Percentiles rank a stretch among this genome's conserved stretches.
These are phyloP conservation scores for Elongisporangium anandrum DNA, from an alignment of 352 stramenopile genomes.

Conservation along the genomic window DNA sequence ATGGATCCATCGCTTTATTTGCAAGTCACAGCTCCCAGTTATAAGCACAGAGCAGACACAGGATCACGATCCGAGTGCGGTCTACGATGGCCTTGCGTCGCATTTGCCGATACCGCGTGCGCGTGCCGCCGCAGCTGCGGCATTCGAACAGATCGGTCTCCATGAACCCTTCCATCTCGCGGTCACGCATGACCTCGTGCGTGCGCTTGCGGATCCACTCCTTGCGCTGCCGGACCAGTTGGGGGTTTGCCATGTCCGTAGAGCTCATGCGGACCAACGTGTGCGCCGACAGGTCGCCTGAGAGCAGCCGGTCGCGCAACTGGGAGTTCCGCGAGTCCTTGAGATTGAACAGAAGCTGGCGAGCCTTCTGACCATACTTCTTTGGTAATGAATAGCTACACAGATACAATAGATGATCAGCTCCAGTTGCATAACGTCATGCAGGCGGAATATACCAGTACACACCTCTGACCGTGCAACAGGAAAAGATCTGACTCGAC, in stretches of 20 bases:
- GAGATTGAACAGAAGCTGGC: conserved; percentile 81
- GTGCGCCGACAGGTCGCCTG: conserved; percentile 40
- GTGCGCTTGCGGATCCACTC: conserved; percentile 86
- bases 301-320: conserved; percentile 64
- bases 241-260: conserved; percentile 82
- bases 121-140: conserved; percentile 64
- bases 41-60: conserved; percentile 72
- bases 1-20: neutral
- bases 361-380: conserved; percentile 73
- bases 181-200: conserved; percentile 76
- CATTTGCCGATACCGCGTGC: conserved; percentile 78
- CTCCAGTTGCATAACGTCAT: neutral
- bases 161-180: conserved; percentile 59
- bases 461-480: conserved; percentile 48
- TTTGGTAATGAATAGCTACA: conserved; percentile 67
- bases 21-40: conserved; percentile 72
- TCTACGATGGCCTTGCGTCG: conserved; percentile 82
- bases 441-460: neutral
- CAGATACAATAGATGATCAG: neutral
- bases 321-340: conserved; percentile 66
- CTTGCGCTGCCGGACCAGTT: conserved; percentile 72
- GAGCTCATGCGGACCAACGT: conserved; percentile 74
- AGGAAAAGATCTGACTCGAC: conserved; percentile 58
- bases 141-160: conserved; percentile 83
- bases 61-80: conserved; percentile 77